Base-by-base conservation (phyloP, 352 stramenopile genomes). In the Globisporangium sylvaticum region DNA sequence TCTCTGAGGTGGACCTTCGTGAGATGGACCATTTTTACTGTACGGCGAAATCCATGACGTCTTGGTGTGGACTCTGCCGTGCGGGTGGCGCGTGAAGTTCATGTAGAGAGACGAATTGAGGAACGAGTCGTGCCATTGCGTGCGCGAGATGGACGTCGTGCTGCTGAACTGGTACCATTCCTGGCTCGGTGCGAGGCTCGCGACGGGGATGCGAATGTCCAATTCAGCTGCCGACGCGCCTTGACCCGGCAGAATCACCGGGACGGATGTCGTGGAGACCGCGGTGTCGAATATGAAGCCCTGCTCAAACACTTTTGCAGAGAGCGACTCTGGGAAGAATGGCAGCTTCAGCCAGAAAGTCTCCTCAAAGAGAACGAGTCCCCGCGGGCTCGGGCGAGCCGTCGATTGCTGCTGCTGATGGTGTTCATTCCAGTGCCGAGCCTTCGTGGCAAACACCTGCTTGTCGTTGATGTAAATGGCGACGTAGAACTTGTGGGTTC, bases 121-220 rank as follows among this genome's bases (percentile, higher is more conserved):
- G 50, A 92, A 90, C 7, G 84, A 87, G 0, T 56, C 60, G 60
- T 90, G 83, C 84, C 84, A 94, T 1, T 63, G 57, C 4, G 57
- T 39, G 0, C 81, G 75, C 7, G 74, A 32, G 15, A 94, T 89
- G 2, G 66, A 25, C 12, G 48, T 55, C 9, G 75, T 75, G 64
- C 72, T 80, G 63, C 82, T 89, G 64, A 94, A 94, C 56, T 92
- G 82, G 61, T 94, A 94, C 84, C 84, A 89, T 65, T 92, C 86
- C 57, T 71, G 27, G 37, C 75, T 84, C 1, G 81, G 66, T 20
- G 78, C 75, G 12, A 91, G 66, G 48, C 83, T 88, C 5, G 78
- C 76, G 44, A 67, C 71, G 1, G 76, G 69, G 4, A 89, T 60
- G 15, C 52, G 66, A 22, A 50, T 7, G 15, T 48, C 12, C 31